Evolutionary conservation across 805 yeast species (phyloP).

Genomic region (Debaryomyces maramus): DNA sequence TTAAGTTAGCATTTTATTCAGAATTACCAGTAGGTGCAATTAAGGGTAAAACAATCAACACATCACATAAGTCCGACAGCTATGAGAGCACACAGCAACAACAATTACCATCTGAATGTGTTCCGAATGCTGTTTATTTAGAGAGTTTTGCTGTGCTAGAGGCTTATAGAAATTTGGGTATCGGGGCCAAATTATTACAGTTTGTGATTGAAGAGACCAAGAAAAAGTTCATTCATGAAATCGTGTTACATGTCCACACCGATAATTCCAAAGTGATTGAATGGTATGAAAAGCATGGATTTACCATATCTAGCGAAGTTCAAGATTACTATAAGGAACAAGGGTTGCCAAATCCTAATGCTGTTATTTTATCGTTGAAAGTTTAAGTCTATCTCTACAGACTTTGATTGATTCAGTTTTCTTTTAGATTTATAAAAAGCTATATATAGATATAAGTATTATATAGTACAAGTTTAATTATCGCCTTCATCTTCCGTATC

Average conservation of each 20-base stretch:
- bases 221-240: conserved; percentile 51
- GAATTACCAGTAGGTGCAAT: conserved; percentile 83
- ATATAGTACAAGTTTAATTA: conserved; percentile 9
- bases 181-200: conserved; percentile 60
- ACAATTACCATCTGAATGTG: conserved; percentile 21
- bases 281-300: conserved; percentile 57
- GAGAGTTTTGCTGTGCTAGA: conserved; percentile 68
- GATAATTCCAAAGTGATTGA: conserved; percentile 40
- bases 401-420: neutral
- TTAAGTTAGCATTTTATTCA: conserved; percentile 62
- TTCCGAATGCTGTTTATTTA: conserved; percentile 59
- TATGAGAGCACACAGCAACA: conserved; percentile 24
- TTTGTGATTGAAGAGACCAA: conserved; percentile 59
- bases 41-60: conserved; percentile 52
- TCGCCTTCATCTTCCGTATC: conserved; percentile 45
- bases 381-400: conserved; percentile 19
- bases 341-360: conserved; percentile 49
- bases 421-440: conserved; percentile 3
- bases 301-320: conserved; percentile 34
- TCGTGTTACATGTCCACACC: conserved; percentile 54
- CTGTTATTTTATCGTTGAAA: conserved; percentile 36
- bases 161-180: conserved; percentile 59
- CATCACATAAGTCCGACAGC: conserved; percentile 37
- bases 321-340: conserved; percentile 50
- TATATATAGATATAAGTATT: conserved; percentile 1